A percentile compares a stretch with the other conserved stretches of the same genome.
Evolutionary conservation across 2,329 filamentous ascomycete genomes (phyloP).

Genomic region (Monilinia polystroma): DNA sequence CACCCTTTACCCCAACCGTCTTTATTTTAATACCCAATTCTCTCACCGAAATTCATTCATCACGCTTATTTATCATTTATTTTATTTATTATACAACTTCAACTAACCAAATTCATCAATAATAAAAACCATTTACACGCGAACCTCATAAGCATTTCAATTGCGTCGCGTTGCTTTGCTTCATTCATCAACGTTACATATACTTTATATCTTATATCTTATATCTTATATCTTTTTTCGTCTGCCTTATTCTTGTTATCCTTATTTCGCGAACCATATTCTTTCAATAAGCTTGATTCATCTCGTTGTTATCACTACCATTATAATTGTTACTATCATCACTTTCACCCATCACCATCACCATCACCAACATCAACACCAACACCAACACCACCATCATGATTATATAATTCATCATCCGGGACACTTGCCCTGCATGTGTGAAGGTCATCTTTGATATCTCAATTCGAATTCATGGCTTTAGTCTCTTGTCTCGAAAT

Average conservation of each 20-base stretch:
- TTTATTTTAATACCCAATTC: too few relatives aligned
- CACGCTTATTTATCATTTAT: too few relatives aligned
- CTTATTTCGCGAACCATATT: neutral
- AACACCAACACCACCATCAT: neutral
- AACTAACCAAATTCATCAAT: too few relatives aligned
- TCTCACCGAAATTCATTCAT: too few relatives aligned
- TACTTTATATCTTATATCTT: neutral
- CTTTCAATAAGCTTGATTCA: neutral
- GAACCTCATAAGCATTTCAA: neutral
- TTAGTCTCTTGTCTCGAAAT: slow-evolving; percentile 26
- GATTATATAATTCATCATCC: slow-evolving; percentile 1
- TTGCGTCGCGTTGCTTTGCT: too few relatives aligned
- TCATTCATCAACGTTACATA: neutral
- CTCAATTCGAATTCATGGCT: neutral
- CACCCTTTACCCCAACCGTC: too few relatives aligned
- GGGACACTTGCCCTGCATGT: slow-evolving; percentile 10
- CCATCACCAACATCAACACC: too few relatives aligned
- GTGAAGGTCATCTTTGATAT: neutral
- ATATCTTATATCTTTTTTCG: too few relatives aligned
- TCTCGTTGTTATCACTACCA: neutral
- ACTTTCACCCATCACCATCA: too few relatives aligned
- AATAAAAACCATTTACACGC: neutral
- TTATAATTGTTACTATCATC: neutral
- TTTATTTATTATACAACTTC: too few relatives aligned
- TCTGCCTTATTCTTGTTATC: neutral